Conservation (phyloP, 2,329 filamentous ascomycete genomes). For the Leptographium radiaticola region DNA sequence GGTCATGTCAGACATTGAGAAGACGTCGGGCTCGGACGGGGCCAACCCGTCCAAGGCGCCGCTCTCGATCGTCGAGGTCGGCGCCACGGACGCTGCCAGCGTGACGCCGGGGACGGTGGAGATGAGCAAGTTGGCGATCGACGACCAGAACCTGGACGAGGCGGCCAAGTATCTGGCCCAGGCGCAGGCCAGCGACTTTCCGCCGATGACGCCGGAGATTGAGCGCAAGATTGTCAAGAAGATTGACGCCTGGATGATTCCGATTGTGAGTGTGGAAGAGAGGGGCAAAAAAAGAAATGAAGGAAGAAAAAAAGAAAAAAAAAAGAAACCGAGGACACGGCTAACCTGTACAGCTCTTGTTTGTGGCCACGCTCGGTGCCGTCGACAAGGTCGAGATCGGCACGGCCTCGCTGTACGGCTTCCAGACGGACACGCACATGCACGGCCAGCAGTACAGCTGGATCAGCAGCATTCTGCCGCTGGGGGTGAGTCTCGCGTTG, state of each 20-base stretch:
- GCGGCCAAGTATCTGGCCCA: background rate
- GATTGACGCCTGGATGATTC: conserved; percentile 5
- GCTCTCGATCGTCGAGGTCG: background rate
- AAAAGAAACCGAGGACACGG: background rate
- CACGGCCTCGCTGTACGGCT: conserved; percentile 21
- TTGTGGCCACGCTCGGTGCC: conserved; percentile 17
- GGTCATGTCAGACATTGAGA: background rate
- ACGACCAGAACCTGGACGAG: background rate
- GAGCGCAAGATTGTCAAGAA: conserved; percentile 17
- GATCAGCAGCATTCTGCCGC: background rate
- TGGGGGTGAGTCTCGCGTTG: background rate
- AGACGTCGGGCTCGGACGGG: background rate
- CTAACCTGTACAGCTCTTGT: conserved; percentile 13
- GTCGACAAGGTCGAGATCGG: conserved; percentile 21
- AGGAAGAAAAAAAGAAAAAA: background rate
- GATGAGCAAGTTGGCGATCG: background rate
- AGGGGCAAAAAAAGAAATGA: background rate
- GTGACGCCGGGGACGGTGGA: background rate
- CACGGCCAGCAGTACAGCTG: conserved; percentile 3
- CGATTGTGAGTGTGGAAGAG: background rate
- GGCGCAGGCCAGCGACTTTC: background rate
- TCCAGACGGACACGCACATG: conserved; percentile 16
- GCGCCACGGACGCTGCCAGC: background rate
- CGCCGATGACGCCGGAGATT: conserved; percentile 17
- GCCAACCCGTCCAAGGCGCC: background rate